phyloP scores from a whole-genome alignment of 257 asterid genomes.

The Scutellaria minor region DNA sequence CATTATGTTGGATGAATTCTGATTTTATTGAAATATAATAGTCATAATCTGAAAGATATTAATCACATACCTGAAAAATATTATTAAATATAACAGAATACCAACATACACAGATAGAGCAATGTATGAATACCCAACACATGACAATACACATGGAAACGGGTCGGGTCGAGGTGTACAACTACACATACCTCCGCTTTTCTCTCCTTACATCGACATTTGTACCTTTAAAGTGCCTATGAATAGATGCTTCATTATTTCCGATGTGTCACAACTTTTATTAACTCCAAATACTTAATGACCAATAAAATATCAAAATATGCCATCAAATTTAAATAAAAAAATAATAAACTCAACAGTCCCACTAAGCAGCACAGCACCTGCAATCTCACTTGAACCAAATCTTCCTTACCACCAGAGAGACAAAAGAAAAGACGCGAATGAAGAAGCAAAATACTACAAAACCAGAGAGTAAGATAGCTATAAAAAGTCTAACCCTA shows the following conservation, averaged over 20 bases:
- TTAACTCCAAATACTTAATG: background rate
- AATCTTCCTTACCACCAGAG: background rate
- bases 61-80: no score
- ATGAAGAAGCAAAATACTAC: background rate
- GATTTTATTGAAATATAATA: no score
- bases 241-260: constrained; percentile 45
- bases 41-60: no score
- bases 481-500: background rate
- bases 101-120: no score
- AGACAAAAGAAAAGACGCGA: constrained; percentile 7
- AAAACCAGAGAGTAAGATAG: background rate
- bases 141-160: no score
- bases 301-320: background rate
- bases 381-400: background rate
- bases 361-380: background rate
- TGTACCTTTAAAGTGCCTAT: constrained; percentile 38
- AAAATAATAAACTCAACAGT: constrained; percentile 26
- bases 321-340: constrained; percentile 28
- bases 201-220: constrained; percentile 9
- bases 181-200: background rate
- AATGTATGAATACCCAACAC: no score
- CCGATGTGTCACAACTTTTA: constrained; percentile 37
- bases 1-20: no score
- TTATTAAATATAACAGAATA: no score
- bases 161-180: no score